Base-by-base conservation (phyloP, 163 green algal species). In the Chloromonas sp. region DNA sequence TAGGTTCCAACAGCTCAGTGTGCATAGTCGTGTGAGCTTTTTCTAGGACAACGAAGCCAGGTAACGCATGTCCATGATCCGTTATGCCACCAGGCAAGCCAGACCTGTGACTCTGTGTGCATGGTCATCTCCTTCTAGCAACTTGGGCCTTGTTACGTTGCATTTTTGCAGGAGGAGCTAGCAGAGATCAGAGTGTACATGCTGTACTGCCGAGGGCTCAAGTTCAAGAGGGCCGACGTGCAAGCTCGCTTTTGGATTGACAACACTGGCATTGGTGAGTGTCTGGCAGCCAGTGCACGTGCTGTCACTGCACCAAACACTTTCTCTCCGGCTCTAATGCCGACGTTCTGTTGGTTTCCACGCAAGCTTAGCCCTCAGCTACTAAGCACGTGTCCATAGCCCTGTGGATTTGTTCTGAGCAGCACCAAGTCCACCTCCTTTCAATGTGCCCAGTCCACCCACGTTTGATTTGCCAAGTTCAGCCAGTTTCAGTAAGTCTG, bases 131-230 rank as follows among this genome's bases (percentile, higher is more conserved):
- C 36, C 36, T 36, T 36, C 36, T 36, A 36, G 36, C 74, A 81
- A 81, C 74, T 81, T 81, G 13, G 14, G 2, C 58, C 78, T 58
- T 82, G 14, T 60, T 61, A 74, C 58, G 36, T 36, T 36, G 36
- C 36, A 36, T 36, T 36, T 36, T 71, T 58, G 66, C 87, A 94
- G 90, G 76, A 74, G 1, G 89, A 96, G 88, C 88, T 97, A 76
- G 70, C 80, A 15, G 78, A 88, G 60, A 82, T 95, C 0, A 71
- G 91, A 82, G 87, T 91, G 2, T 95, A 92, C 86, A 95, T 97
- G 89, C 82, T 91, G 57, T 97, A 95, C 88, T 97, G 94, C 88
- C 90, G 91, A 60, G 94, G 92, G 11, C 86, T 98, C 82, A 89
- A 93, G 71, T 90, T 95, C 85, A 88, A 91, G 3, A 83, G 86